These are phyloP conservation scores for Sporothrix humicola DNA, from an alignment of 2,329 filamentous ascomycete genomes.

Conservation along the genomic window DNA sequence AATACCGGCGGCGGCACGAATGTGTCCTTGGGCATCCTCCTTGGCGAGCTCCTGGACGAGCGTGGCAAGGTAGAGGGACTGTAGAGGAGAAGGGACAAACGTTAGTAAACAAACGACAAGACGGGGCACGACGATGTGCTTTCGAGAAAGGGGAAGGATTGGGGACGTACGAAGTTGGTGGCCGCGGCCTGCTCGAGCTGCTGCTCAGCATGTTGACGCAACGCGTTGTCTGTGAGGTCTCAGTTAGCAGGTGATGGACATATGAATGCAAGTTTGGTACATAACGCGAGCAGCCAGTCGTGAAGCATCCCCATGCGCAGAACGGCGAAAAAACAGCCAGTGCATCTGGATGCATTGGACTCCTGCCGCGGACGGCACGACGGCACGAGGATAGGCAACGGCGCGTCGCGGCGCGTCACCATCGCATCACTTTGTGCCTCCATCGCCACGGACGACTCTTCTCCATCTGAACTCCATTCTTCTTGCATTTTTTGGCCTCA, in stretches of 20 bases:
- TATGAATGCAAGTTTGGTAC: conserved; percentile 30
- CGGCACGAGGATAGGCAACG: background rate
- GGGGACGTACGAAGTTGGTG: conserved; percentile 81
- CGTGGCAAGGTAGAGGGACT: conserved; percentile 91
- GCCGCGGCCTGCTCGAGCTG: conserved; percentile 92
- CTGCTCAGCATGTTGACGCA: conserved; percentile 90
- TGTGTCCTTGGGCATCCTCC: conserved; percentile 79
- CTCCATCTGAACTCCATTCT: background rate
- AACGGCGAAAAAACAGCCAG: background rate
- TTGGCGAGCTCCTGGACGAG: conserved; percentile 95
- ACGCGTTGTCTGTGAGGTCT: conserved; percentile 72
- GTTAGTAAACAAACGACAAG: conserved; percentile 20
- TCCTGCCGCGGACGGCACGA: conserved; percentile 6
- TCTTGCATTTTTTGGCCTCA: background rate
- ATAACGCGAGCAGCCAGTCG: background rate
- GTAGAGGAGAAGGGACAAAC: conserved; percentile 28
- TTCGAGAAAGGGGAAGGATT: conserved; percentile 1
- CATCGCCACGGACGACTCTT: conserved; percentile 37
- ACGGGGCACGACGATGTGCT: background rate
- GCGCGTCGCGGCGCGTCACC: conserved; percentile 32
- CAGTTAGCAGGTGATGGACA: conserved; percentile 20
- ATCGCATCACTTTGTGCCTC: conserved; percentile 41
- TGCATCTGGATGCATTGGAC: background rate
- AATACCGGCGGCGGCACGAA: conserved; percentile 92
- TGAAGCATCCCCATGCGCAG: background rate